Percentiles rank a stretch among this genome's conserved stretches.
phyloP scores from a whole-genome alignment of 345 rosid species.

The Hibiscus syriacus region DNA sequence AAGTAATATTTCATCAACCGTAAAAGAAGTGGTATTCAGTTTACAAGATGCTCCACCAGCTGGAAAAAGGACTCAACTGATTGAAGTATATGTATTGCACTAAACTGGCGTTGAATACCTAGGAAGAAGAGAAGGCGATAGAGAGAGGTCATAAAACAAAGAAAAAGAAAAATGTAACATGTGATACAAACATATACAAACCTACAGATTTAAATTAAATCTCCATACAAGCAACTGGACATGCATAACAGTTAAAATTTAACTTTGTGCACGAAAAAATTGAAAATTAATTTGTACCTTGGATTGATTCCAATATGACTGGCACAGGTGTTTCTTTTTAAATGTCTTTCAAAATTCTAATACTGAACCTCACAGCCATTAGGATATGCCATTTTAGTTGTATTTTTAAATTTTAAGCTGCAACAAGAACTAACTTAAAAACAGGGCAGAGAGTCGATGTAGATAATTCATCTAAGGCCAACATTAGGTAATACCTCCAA shows the following conservation, averaged over 20 bases:
- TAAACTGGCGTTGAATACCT: constrained; percentile 64
- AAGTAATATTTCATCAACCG: constrained; percentile 37
- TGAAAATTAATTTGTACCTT: background rate
- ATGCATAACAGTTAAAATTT: background rate
- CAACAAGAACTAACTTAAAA: background rate
- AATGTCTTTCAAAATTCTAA: background rate
- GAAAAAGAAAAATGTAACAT: background rate
- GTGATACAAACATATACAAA: background rate
- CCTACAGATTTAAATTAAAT: background rate
- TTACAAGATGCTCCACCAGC: constrained; percentile 50
- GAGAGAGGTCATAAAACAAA: background rate
- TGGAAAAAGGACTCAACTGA: constrained; percentile 56
- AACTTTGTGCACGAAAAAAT: background rate
- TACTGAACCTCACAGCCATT: background rate
- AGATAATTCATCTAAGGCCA: background rate
- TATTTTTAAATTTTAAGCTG: background rate
- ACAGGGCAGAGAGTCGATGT: background rate
- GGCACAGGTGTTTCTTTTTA: background rate
- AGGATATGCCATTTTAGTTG: background rate
- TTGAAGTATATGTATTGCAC: constrained; percentile 63
- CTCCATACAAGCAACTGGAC: background rate
- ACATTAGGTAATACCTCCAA: background rate
- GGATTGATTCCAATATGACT: background rate
- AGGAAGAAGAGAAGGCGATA: constrained; percentile 4
- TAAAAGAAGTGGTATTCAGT: constrained; percentile 48